Evolutionary conservation across 139 green algal species (phyloP), one percentile per base, ranked within the genome.

Genomic region (Astrephomene gubernaculifera): DNA sequence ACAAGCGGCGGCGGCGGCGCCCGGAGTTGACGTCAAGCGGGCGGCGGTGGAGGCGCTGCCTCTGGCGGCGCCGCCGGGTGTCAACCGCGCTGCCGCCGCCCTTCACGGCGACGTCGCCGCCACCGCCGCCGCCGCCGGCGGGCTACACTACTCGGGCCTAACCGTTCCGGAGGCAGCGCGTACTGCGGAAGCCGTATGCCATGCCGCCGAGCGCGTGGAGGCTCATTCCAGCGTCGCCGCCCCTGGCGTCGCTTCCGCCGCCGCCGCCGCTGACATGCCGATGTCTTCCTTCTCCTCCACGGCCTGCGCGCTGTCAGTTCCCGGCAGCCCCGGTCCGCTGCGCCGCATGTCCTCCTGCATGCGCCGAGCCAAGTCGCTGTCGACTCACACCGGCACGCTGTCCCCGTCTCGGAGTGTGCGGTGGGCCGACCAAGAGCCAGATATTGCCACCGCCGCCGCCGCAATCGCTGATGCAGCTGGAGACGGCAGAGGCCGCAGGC

Each of bases 71-170:
- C 41, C 78, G 63, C 43, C 44, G 0, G 31, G 7, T 1, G 24
- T 65, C 7, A 25, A 14, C 61, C n/a, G 4, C 8, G 65, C 45
- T 25, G 35, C 43, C 31, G 45, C 38, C n/a, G 44, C 65, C 24
- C 41, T 76, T 2, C 79, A 78, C 45, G 36, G 39, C n/a, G 79
- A 86, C n/a, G 49, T 69, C 19, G 45, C 79, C 25, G 49, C 49
- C 49, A 86, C 24, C 12, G 79, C 79, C 25, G 79, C 79, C 33
- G 79, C 79, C 35, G 79, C 79, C 27, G 79, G 79, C 44, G 79
- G 79, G 3, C 67, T 86, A 14, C 79, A 86, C 49, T 86, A 79
- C 67, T 43, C 39, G 0, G 79, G 79, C 21, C 64, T 85, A 10
- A 22, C 43, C 12, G 61, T 85, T 0, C 31, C 79, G 12, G 33